Evolutionary conservation across 2,329 filamentous ascomycete species (phyloP).

Genomic region (Juglanconis juglandina): DNA sequence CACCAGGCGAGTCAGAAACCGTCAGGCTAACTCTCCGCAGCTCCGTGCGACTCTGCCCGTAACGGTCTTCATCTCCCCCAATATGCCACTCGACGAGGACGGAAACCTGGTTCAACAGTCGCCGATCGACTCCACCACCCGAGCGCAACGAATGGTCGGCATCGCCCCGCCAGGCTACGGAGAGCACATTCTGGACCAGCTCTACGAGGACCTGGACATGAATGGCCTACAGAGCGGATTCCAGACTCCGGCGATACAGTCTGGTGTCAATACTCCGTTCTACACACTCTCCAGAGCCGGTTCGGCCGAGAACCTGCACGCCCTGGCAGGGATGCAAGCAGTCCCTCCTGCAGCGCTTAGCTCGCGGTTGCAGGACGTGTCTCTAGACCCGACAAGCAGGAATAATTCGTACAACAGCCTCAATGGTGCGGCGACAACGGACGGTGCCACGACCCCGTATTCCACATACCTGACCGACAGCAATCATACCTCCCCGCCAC

Average conservation of each 20-base stretch:
- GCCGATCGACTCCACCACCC: slow-evolving; percentile 43
- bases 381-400: slow-evolving; percentile 44
- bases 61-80: slow-evolving; percentile 92
- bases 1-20: not conserved
- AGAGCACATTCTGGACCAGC: slow-evolving; percentile 80
- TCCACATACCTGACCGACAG: slow-evolving; percentile 33
- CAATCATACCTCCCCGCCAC: slow-evolving; percentile 37
- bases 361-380: slow-evolving; percentile 68
- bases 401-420: slow-evolving; percentile 42
- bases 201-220: slow-evolving; percentile 83
- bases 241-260: slow-evolving; percentile 68
- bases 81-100: slow-evolving; percentile 81
- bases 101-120: slow-evolving; percentile 70
- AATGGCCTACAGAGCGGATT: slow-evolving; percentile 55
- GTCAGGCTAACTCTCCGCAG: slow-evolving; percentile 36
- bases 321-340: slow-evolving; percentile 46
- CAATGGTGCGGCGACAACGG: slow-evolving; percentile 28
- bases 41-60: slow-evolving; percentile 86
- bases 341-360: slow-evolving; percentile 54
- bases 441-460: slow-evolving; percentile 34
- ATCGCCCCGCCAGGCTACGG: slow-evolving; percentile 91
- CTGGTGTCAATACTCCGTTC: slow-evolving; percentile 79
- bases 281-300: slow-evolving; percentile 68
- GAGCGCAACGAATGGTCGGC: slow-evolving; percentile 53
- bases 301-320: slow-evolving; percentile 76